Evolutionary conservation across 2,329 filamentous ascomycete species (phyloP).

Genomic region (Colletotrichum paranaense): DNA sequence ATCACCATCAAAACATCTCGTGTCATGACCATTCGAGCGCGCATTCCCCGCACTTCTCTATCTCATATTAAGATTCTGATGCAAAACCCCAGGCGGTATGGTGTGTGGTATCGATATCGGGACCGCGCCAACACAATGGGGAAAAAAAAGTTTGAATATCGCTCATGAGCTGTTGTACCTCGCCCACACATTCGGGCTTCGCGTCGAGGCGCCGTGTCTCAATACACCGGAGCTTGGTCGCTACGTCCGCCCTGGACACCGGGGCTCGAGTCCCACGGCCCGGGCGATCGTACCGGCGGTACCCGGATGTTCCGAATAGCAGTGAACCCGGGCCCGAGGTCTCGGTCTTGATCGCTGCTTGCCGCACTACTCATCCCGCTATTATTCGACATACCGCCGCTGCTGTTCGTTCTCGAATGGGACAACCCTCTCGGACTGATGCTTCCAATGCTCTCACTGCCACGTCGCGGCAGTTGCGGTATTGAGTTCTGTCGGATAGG

Average conservation of each 20-base stretch:
- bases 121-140: constrained; percentile 21
- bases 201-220: background rate
- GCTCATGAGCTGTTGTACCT: background rate
- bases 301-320: constrained; percentile 33
- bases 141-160: background rate
- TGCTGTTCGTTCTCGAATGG: constrained; percentile 47
- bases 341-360: constrained; percentile 35
- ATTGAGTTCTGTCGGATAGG: constrained; percentile 31
- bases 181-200: background rate
- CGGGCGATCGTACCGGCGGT: constrained; percentile 32
- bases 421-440: constrained; percentile 39
- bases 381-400: constrained; percentile 48
- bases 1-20: background rate
- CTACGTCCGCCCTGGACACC: constrained; percentile 25
- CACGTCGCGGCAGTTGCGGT: constrained; percentile 33
- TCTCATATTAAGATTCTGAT: constrained; percentile 9
- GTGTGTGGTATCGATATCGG: constrained; percentile 32
- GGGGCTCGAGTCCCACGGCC: constrained; percentile 28
- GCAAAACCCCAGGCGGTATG: constrained; percentile 12
- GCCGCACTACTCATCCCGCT: constrained; percentile 44
- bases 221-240: constrained; percentile 33
- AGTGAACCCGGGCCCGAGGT: constrained; percentile 30
- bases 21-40: background rate
- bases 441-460: constrained; percentile 33
- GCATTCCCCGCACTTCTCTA: background rate